Evolutionary conservation across 2,329 filamentous ascomycete genomes (phyloP).

Genomic region (Trichophyton benhamiae): DNA sequence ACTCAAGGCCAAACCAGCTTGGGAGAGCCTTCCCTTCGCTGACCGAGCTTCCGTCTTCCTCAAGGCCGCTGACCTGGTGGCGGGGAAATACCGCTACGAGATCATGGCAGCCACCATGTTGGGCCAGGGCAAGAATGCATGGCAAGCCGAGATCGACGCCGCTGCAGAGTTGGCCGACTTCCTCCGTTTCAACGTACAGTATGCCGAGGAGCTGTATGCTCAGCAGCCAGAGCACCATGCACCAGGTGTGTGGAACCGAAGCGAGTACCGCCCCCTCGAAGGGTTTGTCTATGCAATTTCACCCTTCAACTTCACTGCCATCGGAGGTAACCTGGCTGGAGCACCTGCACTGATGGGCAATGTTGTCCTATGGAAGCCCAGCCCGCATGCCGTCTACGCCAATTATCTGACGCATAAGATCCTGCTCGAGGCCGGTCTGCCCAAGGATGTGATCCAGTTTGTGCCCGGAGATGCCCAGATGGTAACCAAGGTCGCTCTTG

Average conservation of each 20-base stretch:
- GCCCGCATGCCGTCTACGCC: constrained; percentile 72
- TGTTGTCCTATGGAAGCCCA: constrained; percentile 93
- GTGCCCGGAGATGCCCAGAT: constrained; percentile 77
- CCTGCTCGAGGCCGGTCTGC: constrained; percentile 79
- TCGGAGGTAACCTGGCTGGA: constrained; percentile 73
- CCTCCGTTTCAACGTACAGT: constrained; percentile 69
- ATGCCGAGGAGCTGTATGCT: constrained; percentile 79
- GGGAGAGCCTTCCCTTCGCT: constrained; percentile 76
- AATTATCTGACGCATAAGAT: constrained; percentile 88
- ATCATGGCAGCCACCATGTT: constrained; percentile 94
- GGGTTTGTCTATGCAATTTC: constrained; percentile 91
- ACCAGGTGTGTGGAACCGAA: constrained; percentile 66
- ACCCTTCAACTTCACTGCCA: constrained; percentile 96
- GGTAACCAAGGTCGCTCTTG: constrained; percentile 65
- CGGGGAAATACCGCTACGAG: constrained; percentile 88
- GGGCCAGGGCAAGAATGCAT: constrained; percentile 95
- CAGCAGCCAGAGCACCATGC: constrained; percentile 78
- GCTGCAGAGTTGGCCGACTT: constrained; percentile 90
- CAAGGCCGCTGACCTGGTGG: constrained; percentile 84
- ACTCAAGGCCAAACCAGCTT: constrained; percentile 66
- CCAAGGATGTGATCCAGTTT: constrained; percentile 83
- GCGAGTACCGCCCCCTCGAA: constrained; percentile 75
- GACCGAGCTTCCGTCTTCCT: constrained; percentile 89
- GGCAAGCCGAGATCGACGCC: constrained; percentile 97
- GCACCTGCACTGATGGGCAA: constrained; percentile 84